Evolutionary conservation across 306 rosid species (phyloP).

Genomic region (Betula pendula): DNA sequence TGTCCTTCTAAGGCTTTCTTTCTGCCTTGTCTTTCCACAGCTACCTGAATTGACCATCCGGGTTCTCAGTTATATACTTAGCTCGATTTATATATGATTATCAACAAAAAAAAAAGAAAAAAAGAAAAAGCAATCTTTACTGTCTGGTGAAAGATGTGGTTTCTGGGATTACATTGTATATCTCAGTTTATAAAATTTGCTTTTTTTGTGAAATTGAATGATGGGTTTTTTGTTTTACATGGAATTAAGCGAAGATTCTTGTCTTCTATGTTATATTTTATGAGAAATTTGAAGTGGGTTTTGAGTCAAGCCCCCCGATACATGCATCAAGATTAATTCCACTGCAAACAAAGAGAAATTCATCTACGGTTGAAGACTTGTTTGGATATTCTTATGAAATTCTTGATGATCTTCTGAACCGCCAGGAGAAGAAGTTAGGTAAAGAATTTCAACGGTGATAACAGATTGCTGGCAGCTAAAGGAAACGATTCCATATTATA

Average conservation of each 20-base stretch:
- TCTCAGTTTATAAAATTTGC: conserved; percentile 14
- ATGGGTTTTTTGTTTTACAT: conserved; percentile 24
- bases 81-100: conserved; percentile 27
- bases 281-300: conserved; percentile 46
- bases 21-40: conserved; percentile 34
- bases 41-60: conserved; percentile 38
- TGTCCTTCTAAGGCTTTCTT: conserved; percentile 29
- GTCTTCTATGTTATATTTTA: conserved; percentile 38
- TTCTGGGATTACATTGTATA: conserved; percentile 21
- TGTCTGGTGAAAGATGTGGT: conserved; percentile 17
- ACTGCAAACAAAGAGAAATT: background rate
- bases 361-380: conserved; percentile 8
- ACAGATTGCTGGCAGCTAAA: conserved; percentile 10
- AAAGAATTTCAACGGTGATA: conserved; percentile 20
- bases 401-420: conserved; percentile 25
- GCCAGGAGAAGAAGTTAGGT: background rate
- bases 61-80: background rate
- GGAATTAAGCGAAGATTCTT: conserved; percentile 15
- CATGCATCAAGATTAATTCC: background rate
- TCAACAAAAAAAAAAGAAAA: background rate
- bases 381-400: background rate
- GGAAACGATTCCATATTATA: background rate
- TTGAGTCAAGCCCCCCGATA: conserved; percentile 20
- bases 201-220: conserved; percentile 24
- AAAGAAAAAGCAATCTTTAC: no score